A percentile compares a stretch with the other conserved stretches of the same genome.
Evolutionary conservation across 2,329 filamentous ascomycete species (phyloP).

Genomic region (Cytospora leucostoma): DNA sequence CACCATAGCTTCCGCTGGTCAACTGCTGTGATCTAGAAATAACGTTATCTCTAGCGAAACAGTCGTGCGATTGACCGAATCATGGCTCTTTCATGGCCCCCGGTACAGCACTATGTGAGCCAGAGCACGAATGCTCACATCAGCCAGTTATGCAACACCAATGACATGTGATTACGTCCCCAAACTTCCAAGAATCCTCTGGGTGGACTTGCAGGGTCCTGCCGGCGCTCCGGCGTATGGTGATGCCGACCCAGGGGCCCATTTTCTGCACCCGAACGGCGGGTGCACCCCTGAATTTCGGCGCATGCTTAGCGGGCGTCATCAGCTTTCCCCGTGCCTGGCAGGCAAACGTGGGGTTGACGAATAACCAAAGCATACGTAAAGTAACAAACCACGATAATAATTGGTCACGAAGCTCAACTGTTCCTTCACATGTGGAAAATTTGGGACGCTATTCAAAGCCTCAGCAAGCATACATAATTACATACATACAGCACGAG

Average conservation of each 20-base stretch:
- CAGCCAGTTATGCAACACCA: too few species aligned
- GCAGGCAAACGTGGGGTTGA: conserved; percentile 1
- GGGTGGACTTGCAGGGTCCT: too few species aligned
- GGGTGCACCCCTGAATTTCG: background rate
- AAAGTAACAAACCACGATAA: too few species aligned
- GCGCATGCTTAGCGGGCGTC: background rate
- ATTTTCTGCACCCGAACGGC: background rate
- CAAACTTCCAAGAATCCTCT: too few species aligned
- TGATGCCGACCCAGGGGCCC: background rate
- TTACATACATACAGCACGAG: conserved; percentile 15
- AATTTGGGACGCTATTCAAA: too few species aligned
- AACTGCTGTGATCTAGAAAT: too few species aligned
- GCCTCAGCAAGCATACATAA: background rate
- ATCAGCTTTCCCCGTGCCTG: background rate
- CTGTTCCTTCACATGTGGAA: background rate
- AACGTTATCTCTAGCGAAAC: background rate
- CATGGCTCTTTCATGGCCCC: too few species aligned
- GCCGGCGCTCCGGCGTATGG: too few species aligned
- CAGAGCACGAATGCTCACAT: too few species aligned
- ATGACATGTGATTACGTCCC: too few species aligned
- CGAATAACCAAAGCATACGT: background rate
- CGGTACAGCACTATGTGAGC: background rate
- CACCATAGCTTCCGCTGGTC: background rate
- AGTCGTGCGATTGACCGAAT: background rate
- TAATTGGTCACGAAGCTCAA: background rate